Base-by-base conservation (phyloP, 176 grass and related monocot species). In the Eragrostis nindensis region DNA sequence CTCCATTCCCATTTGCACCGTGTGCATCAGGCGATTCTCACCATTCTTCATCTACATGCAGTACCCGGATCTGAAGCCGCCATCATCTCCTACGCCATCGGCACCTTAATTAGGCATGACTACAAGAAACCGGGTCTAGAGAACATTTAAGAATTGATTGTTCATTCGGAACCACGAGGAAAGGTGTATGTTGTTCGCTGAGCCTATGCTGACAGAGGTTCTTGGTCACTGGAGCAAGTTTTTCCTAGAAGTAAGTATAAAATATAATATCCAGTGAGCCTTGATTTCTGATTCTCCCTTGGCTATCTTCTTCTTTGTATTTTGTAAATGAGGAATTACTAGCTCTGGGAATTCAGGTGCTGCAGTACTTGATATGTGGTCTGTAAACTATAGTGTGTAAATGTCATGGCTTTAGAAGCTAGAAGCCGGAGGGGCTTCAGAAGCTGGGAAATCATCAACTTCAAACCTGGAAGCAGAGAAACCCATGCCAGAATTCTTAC, bases 61-160 rank as follows among this genome's bases (percentile, higher is more conserved):
- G 96, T 99, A 99, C 84, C 97, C 92, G 0, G 97, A 99, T 88
- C 82, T 99, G 36, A 99, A 99, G 63, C 97, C 97, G 25, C 93
- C 97, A 0, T 86, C 97, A 26, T 99, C 97, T 0, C 97, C 97
- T 56, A 81, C 93, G 14, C 97, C 97, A 1, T 96, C 97, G 5
- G 8, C 80, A 16, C 90, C 93, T 38, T 99, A 80, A 56, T 68
- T 54, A 87, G 74, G 46, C 46, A 81, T 49, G 53, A 64, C 19
- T 73, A 78, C 24, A 73, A 38, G 83, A 90, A 61, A 82, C 49
- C 14, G 39, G 40, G 7, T 47, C 59, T 82, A 82, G 66, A 82
- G 48, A 52, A 54, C 43, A 66, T 45, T 27, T 13, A 68, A 76
- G 44, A 68, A 67, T 50, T 36, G 83, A 82, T 71, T 85, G 48